Evolutionary conservation across 2,329 filamentous ascomycete species (phyloP).

Genomic region (Chaetomium olivaceum): DNA sequence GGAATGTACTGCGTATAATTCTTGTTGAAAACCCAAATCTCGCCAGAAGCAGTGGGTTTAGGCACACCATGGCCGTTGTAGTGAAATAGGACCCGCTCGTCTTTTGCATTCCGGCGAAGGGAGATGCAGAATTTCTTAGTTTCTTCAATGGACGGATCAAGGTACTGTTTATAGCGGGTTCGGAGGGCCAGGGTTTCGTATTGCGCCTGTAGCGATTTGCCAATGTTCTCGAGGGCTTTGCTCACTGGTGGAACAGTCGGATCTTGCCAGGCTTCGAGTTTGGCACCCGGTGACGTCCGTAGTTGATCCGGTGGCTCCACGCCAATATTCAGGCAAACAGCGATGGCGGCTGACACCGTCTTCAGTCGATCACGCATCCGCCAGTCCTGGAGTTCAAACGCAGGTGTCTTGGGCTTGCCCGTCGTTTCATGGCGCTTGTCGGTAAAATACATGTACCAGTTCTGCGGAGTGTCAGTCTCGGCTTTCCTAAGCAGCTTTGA

Average conservation of each 20-base stretch:
- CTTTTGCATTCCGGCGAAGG: constrained; percentile 86
- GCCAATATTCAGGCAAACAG: constrained; percentile 93
- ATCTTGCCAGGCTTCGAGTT: constrained; percentile 96
- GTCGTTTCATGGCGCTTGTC: constrained; percentile 97
- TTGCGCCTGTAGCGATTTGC: constrained; percentile 91
- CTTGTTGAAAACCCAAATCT: constrained; percentile 99
- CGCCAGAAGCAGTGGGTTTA: constrained; percentile 89
- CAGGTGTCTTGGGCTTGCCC: constrained; percentile 73
- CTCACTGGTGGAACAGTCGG: constrained; percentile 76
- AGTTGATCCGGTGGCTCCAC: constrained; percentile 97
- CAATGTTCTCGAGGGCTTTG: constrained; percentile 90
- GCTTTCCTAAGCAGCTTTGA: neutral
- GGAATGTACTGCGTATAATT: constrained; percentile 99
- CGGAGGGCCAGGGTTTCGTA: constrained; percentile 94
- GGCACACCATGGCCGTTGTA: constrained; percentile 98
- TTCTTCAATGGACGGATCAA: constrained; percentile 95
- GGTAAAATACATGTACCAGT: constrained; percentile 99
- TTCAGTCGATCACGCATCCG: constrained; percentile 95
- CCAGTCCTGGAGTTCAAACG: constrained; percentile 81
- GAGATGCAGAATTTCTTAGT: constrained; percentile 95
- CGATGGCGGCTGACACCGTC: constrained; percentile 91
- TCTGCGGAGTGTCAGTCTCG: constrained; percentile 52
- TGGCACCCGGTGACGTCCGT: constrained; percentile 90
- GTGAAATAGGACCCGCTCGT: constrained; percentile 94
- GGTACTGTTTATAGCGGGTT: constrained; percentile 95